Percentiles rank a stretch among this genome's conserved stretches.
Conservation (phyloP, 176 grass and related monocot genomes). For the Rhipidocladum racemiflorum region DNA sequence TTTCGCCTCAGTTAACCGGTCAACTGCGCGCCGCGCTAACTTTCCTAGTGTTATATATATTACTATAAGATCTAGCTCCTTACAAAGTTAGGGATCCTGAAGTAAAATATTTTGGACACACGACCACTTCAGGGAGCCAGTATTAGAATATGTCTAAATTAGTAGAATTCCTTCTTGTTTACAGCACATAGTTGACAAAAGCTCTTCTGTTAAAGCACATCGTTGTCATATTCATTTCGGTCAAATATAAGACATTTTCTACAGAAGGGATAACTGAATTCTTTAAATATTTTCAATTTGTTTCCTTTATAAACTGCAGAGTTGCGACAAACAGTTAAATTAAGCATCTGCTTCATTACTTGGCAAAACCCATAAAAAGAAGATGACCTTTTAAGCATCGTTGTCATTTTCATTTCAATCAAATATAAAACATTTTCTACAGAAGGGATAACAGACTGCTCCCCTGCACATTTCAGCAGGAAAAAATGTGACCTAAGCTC, state of each 20-base stretch:
- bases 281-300: neutral
- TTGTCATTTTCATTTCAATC: conserved; percentile 1
- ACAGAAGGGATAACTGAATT: neutral
- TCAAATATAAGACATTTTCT: conserved; percentile 2
- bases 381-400: neutral
- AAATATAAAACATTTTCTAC: neutral
- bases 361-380: too few species aligned
- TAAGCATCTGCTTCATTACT: too few species aligned
- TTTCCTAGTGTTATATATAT: too few species aligned
- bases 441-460: too few species aligned
- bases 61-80: neutral
- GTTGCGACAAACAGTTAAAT: neutral
- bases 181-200: conserved; percentile 4
- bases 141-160: conserved; percentile 14
- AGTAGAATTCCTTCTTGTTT: neutral
- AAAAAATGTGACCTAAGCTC: too few species aligned
- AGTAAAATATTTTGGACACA: conserved; percentile 11
- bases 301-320: neutral
- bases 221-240: neutral
- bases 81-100: neutral
- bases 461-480: too few species aligned
- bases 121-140: conserved; percentile 3
- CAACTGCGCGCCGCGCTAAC: too few species aligned
- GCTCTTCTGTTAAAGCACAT: neutral
- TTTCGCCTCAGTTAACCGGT: too few species aligned